These are phyloP conservation scores for Hypoxylon sp. DNA, from an alignment of 2,329 filamentous ascomycete genomes.

Conservation along the genomic window DNA sequence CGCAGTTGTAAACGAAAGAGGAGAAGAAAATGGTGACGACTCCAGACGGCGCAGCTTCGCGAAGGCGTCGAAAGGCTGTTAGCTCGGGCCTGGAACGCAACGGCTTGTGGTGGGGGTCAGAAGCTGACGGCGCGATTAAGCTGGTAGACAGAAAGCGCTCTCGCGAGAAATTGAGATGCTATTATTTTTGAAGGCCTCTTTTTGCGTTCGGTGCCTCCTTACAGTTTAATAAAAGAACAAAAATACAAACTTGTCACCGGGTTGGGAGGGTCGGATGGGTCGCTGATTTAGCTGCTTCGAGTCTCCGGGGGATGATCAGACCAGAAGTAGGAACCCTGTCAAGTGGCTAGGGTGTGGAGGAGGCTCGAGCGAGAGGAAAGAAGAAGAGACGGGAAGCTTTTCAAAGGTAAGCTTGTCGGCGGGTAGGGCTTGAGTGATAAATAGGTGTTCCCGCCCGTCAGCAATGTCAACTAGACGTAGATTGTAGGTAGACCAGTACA, in stretches of 20 bases:
- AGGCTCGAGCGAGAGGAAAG: conserved; percentile 38
- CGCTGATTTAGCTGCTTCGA: conserved; percentile 38
- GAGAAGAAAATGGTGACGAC: conserved; percentile 19
- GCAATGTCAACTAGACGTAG: no score
- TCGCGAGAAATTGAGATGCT: conserved; percentile 5
- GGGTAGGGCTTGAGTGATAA: conserved; percentile 39
- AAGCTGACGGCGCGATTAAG: conserved; percentile 30
- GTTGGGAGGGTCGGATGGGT: conserved; percentile 24
- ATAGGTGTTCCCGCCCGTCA: conserved; percentile 41
- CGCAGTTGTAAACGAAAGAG: not conserved
- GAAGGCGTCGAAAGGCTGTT: conserved; percentile 22
- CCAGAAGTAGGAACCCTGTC: conserved; percentile 37
- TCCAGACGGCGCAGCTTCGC: conserved; percentile 28
- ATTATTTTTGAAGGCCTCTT: conserved; percentile 21
- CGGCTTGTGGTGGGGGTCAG: conserved; percentile 30
- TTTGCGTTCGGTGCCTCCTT: conserved; percentile 21
- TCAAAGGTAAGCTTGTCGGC: conserved; percentile 23
- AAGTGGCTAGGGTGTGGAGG: conserved; percentile 26
- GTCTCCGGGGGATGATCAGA: conserved; percentile 40
- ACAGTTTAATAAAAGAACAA: conserved; percentile 17
- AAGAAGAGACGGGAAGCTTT: conserved; percentile 24
- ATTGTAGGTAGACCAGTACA: conserved; percentile 17
- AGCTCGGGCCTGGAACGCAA: conserved; percentile 32
- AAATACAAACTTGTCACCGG: conserved; percentile 22
- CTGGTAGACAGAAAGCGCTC: conserved; percentile 15